phyloP scores from a whole-genome alignment of 75 land plant species.

The Larix kaempferi region DNA sequence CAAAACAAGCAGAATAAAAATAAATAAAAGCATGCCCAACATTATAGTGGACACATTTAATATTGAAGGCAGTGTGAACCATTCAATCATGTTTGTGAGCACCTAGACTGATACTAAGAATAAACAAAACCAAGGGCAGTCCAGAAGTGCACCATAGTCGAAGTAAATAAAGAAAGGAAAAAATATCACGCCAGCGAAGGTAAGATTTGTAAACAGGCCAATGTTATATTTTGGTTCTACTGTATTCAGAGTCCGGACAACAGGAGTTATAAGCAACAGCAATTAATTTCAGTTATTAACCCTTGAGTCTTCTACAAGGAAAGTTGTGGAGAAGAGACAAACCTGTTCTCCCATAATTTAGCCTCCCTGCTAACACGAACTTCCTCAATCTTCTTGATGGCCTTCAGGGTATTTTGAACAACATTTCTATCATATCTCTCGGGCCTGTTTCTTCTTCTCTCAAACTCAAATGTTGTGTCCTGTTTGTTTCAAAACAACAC shows the following conservation, averaged over 20 bases:
- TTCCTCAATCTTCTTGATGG: slow-evolving; percentile 88
- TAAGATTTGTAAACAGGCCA: not conserved
- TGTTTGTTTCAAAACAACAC: slow-evolving; percentile 12
- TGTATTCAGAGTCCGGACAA: not conserved
- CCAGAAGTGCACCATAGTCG: not conserved
- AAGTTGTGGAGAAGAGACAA: slow-evolving; percentile 4
- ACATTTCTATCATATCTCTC: slow-evolving; percentile 93
- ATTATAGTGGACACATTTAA: not conserved
- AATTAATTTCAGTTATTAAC: not conserved
- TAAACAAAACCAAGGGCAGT: not conserved
- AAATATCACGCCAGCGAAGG: not conserved
- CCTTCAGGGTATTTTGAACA: slow-evolving; percentile 77
- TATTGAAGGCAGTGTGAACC: not conserved
- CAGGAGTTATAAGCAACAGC: not conserved
- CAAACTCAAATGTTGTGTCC: slow-evolving; percentile 98
- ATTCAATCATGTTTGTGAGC: not conserved
- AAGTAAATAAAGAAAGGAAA: not conserved
- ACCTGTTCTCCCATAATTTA: slow-evolving; percentile 70
- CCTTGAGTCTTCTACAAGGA: not conserved
- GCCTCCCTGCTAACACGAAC: slow-evolving; percentile 55
- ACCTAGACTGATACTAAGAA: not conserved
- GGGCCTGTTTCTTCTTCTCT: slow-evolving; percentile 96
- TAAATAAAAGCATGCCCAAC: too few relatives aligned
- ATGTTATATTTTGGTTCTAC: not conserved
- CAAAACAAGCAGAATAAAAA: too few relatives aligned